A percentile compares a stretch with the other conserved stretches of the same genome.
These are phyloP conservation scores for Cladosporium sp. DNA, from an alignment of 2,329 filamentous ascomycete genomes.

Conservation along the genomic window DNA sequence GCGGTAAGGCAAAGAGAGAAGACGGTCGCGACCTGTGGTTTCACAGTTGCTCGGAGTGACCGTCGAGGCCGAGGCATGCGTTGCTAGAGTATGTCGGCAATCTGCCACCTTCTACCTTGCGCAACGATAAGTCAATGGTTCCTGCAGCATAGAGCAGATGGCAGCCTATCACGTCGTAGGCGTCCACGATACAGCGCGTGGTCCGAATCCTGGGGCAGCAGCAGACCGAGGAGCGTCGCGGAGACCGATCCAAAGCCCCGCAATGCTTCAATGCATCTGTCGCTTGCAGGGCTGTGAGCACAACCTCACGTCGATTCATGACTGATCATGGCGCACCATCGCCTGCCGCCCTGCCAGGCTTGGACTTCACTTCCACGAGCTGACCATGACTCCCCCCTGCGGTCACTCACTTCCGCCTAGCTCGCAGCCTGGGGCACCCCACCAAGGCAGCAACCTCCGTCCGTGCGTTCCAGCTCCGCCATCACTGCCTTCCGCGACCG, in stretches of 20 bases:
- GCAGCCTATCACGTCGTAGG: neutral
- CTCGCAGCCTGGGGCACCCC: neutral
- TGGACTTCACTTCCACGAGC: neutral
- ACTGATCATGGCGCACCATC: neutral
- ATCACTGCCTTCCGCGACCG: neutral
- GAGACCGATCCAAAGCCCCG: neutral
- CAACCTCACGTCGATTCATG: neutral
- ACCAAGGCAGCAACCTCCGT: neutral
- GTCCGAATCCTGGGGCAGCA: neutral
- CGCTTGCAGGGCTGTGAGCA: too few species aligned
- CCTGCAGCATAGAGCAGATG: neutral
- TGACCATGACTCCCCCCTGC: neutral
- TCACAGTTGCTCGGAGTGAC: neutral
- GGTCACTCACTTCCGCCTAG: neutral
- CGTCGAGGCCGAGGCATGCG: neutral
- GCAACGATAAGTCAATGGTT: neutral
- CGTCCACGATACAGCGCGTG: neutral
- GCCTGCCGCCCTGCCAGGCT: neutral
- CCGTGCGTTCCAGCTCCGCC: neutral
- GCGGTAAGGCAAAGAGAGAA: neutral
- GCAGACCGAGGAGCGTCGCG: neutral
- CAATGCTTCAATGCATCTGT: neutral
- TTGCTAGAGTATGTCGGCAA: neutral
- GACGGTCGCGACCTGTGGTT: neutral
- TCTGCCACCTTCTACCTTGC: neutral